Base-by-base conservation (phyloP, 1,139 yeast genomes). In the Yamadazyma spencermartinsiae region DNA sequence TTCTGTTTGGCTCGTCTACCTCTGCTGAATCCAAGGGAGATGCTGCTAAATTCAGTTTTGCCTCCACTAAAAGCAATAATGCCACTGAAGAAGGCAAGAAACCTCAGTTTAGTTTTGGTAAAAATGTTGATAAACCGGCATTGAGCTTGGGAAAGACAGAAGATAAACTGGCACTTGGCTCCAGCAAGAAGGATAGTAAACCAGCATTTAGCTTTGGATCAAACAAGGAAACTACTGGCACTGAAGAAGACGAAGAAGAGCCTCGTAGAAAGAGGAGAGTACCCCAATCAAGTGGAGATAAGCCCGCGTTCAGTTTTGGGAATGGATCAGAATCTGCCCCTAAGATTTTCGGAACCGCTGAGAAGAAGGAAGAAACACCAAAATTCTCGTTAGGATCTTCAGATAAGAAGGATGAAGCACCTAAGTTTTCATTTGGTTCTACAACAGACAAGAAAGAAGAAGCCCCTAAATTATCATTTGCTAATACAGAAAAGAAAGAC, bases 371-470 rank as follows among this genome's bases (percentile, higher is more conserved):
- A 42, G 45, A 42, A 38, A 43, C 44, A 27, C 21, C 58, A n/a
- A 50, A 35, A 15, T 40, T 45, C 43, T 44, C 51, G 6, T 47
- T 53, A 39, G 60, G 56, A 9, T 52, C n/a, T n/a, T n/a, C 52
- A 12, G 24, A 29, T 6, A 19, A 29, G 23, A 29, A 29, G 17
- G 29, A 24, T 8, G 27, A 24, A 19, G 9, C 21, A 19, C 21
- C 21, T 10, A 28, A 35, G 17, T 27, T 13, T 23, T 13, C 37
- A 30, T 34, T 28, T 29, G 43, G 7, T 37, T 35, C 21, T 12
- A 54, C 47, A 33, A 43, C 53, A 12, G 55, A 49, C 4, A 54
- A 48, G n/a, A 54, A 51, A 39, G 48, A 27, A 41, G 45, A 42
- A 38, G 44, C 44, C 21, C 24, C 58, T 12, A 50, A 35, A 15